Evolutionary conservation across 768 basidiomycete genomes (phyloP), one percentile per base, ranked within the genome.

Genomic region (Nidularia pulvinata): DNA sequence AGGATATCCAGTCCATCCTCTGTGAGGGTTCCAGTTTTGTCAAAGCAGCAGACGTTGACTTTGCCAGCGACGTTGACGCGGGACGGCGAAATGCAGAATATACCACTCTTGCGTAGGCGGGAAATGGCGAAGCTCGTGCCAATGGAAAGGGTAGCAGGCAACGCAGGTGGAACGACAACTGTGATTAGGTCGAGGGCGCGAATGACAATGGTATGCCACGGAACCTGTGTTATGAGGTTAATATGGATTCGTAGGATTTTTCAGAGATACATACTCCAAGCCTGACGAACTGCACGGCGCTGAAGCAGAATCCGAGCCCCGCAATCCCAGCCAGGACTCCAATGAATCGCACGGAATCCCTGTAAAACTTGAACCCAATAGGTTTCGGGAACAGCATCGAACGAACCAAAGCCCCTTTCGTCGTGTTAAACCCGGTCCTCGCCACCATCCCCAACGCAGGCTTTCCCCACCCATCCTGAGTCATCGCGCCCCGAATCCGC

Each of bases 361-460:
- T 86, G 72, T 98, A 98, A 72, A 99, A 98, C 68, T 97, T 97
- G 84, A 99, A 99, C 0, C 95, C 96, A 57, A 97, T 95, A 0
- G 96, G 95, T 65, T 97, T 98, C 0, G 97, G 97, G 74, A 95
- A 99, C 13, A 99, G 77, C 96, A 99, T 99, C 0, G 96, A 98
- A 22, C 97, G 82, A 22, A 98, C 85, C 22, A 99, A 76, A 1
- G 96, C 91, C 14, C 97, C 97, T 71, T 98, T 98, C 5, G 97
- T 99, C 1, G 97, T 99, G 67, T 91, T 93, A 72, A 98, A 98
- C 1, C 92, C 95, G 50, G 94, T 97, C 39, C 95, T 79, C 32
- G 88, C 87, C 6, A 98, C 93, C 64, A 96, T 65, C 1, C 86
- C 95, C 48, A 94, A 68, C 0, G 94, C 90, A 25, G 90, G 85